Evolutionary conservation across 768 basidiomycete species (phyloP), one percentile per base, ranked within the genome.

Genomic region (Lactarius hengduanensis): DNA sequence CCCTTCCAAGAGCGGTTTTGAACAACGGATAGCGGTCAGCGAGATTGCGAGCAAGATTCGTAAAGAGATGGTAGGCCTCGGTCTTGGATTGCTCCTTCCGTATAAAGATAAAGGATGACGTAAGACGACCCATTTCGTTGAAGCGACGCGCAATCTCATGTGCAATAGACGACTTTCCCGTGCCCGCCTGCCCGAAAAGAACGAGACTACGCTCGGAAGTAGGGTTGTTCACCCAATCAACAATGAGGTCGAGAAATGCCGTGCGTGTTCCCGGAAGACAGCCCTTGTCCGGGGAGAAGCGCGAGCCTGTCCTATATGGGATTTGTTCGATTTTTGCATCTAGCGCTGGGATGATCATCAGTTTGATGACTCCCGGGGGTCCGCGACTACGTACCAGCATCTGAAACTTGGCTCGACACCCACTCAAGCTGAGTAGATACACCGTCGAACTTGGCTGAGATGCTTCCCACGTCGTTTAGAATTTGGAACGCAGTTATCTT

Each of bases 401-500:
- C 32, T 34, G 32, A 34, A 32, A 34, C 8, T 10, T 34, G 32
- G 9, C 8, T 34, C 32, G 32, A 34, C 32, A 34, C 9, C 30
- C 55, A 28, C 55, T 56, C 5, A 18, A 56, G 55, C 32, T 56
- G 30, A 32, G 30, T 32, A 7, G 6, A 32, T 32, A 30, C 28
- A 30, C 28, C 28, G 28, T 30, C 28, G 3, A 30, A 30, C 28
- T 30, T 30, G 28, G 28, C 28, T 3, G 55, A 56, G 28, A 56
- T 56, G 2, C 4, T 34, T 34, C 34, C 56, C 18, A 57, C 56
- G 15, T 36, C n/a, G 34, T 57, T 36, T 34, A 30, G 18, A 22
- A 57, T 36, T 57, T 57, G 56, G 56, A 57, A 36, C 18, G n/a
- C 56, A 15, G 50, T 53, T 53, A 53, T 53, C 13, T 53, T 22